Evolutionary conservation across 106 monocot species (phyloP).

Genomic region (Chionographis japonica): DNA sequence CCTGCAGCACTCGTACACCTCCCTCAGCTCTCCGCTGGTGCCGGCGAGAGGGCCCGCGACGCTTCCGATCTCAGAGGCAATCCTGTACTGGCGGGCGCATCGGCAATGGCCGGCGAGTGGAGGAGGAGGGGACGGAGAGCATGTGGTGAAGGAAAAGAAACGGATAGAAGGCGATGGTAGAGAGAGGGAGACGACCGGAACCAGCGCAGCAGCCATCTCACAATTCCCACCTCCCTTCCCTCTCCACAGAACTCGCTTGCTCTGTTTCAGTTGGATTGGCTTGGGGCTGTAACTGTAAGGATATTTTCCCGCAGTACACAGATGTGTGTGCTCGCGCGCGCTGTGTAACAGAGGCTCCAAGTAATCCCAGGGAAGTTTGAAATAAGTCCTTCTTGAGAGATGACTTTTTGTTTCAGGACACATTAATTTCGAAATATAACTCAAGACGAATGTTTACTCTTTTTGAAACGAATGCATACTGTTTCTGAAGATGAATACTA

Average conservation of each 20-base stretch:
- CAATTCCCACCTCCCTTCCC: neutral
- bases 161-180: neutral
- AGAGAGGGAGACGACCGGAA: neutral
- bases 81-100: neutral
- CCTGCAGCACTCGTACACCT: constrained; percentile 40
- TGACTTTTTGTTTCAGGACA: too few species aligned
- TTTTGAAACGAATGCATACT: too few species aligned
- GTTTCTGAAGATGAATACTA: too few species aligned
- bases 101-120: neutral
- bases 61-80: constrained; percentile 3
- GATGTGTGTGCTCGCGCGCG: too few species aligned
- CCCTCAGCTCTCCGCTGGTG: constrained; percentile 25
- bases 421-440: too few species aligned
- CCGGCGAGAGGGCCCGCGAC: constrained; percentile 5
- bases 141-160: neutral
- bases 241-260: neutral
- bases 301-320: too few species aligned
- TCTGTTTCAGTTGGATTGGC: neutral
- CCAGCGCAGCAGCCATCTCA: constrained; percentile 4
- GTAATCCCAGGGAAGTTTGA: too few species aligned
- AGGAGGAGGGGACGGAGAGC: neutral
- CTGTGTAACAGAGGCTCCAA: too few species aligned
- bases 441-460: too few species aligned
- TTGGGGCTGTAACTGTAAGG: too few species aligned
- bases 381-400: too few species aligned